Base-by-base conservation (phyloP, 768 basidiomycete species). In the Dentipellis fragilis region DNA sequence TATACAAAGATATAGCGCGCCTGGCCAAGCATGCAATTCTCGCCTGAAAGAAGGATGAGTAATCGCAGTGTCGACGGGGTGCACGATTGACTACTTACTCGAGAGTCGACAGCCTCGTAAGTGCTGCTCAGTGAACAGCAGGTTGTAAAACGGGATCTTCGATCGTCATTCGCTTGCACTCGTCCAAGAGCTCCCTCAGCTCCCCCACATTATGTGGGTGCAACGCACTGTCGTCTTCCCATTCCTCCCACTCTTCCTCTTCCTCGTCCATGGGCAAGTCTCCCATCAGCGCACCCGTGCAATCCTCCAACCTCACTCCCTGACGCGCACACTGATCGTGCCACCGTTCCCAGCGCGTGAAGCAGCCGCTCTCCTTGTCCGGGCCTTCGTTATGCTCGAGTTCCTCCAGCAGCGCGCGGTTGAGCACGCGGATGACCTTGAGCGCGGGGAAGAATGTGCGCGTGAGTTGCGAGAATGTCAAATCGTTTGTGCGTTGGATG, bases 231-330 rank as follows among this genome's bases (percentile, higher is more conserved):
- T 57, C 58, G 34, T 58, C 54, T 11, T 64, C 62, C 29, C 62
- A 55, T 5, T 65, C 68, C 35, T 62, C 72, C 38, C 68, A 68
- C 29, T 64, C 71, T 1, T 68, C 68, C n/a, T 68, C 67, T 21
- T 65, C 67, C 59, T 40, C 63, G 40, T 64, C 69, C 67, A 54
- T 55, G 57, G 62, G 72, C 62, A 62, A 65, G 59, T 62, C 70
- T 36, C 88, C 88, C 38, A 90, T 68, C 52, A 73, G 60, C 11
- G 72, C 79, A 0, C 85, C 87, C 0, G 88, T 89, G 63, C 87
- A 89, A 66, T 90, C 88, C 68, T 90, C 87, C 51, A 90, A 64
- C 45, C 83, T 67, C 4, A 89, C 69, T 0, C 78, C 75, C 65
- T 77, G 72, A 17, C 61, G 58, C 0, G 69, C 58, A 58, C 80